Evolutionary conservation across 768 basidiomycete species (phyloP).

Genomic region (Roridomyces roridus): DNA sequence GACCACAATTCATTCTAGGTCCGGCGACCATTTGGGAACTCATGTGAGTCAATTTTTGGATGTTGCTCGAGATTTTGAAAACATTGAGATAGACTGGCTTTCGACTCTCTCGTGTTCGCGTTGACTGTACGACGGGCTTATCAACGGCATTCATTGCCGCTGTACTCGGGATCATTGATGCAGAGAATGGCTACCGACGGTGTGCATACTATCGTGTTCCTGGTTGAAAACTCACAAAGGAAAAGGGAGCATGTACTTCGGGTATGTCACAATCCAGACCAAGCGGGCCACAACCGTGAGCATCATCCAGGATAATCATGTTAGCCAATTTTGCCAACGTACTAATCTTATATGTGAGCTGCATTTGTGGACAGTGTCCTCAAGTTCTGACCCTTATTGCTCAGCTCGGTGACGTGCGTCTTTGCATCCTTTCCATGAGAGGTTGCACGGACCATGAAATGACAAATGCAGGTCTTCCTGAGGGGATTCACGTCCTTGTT

Average conservation of each 20-base stretch:
- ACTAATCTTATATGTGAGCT: background rate
- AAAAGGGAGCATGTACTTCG: background rate
- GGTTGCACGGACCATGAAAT: background rate
- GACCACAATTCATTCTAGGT: background rate
- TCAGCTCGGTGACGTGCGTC: slow-evolving; percentile 2
- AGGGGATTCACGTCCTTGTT: slow-evolving; percentile 2
- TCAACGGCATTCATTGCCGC: background rate
- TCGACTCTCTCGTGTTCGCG: background rate
- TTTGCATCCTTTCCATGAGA: too few relatives aligned
- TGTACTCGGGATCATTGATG: background rate
- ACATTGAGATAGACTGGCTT: background rate
- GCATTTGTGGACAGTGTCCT: background rate
- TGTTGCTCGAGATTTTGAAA: background rate
- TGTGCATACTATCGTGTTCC: background rate
- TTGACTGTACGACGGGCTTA: slow-evolving; percentile 7
- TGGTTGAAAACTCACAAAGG: too few relatives aligned
- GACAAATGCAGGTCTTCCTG: background rate
- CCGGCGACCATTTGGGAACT: background rate
- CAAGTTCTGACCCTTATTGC: background rate
- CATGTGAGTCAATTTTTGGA: background rate
- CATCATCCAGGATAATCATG: background rate
- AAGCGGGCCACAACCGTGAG: background rate
- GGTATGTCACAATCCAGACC: background rate
- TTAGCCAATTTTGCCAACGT: slow-evolving; percentile 4
- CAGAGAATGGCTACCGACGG: background rate